phyloP scores from a whole-genome alignment of 106 monocot genomes.

The Platanthera guangdongensis region DNA sequence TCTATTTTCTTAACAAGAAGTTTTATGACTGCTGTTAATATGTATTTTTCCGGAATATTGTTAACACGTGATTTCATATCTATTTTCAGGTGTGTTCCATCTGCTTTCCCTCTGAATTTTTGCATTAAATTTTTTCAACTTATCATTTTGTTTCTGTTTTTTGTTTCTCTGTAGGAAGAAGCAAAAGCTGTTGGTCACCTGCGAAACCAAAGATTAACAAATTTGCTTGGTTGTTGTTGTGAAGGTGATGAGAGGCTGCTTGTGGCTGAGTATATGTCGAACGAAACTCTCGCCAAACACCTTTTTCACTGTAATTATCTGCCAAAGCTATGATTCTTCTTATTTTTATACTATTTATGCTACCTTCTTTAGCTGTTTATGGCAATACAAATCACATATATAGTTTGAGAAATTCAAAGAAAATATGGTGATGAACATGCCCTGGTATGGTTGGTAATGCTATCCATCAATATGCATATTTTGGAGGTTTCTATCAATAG shows the following conservation, averaged over 20 bases:
- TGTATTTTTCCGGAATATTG: neutral
- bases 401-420: neutral
- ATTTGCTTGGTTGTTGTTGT: constrained; percentile 88
- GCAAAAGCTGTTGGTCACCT: constrained; percentile 83
- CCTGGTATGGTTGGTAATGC: neutral
- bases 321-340: neutral
- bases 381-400: neutral
- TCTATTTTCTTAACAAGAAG: neutral
- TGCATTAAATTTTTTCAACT: neutral
- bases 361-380: neutral
- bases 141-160: neutral
- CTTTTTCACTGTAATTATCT: constrained; percentile 89
- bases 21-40: neutral
- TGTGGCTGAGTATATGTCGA: constrained; percentile 95
- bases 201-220: constrained; percentile 62
- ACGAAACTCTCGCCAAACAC: constrained; percentile 94
- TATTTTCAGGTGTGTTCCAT: neutral
- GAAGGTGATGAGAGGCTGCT: constrained; percentile 96
- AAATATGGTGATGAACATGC: neutral
- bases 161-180: constrained; percentile 65
- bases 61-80: neutral
- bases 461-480: neutral
- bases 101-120: neutral
- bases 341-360: neutral
- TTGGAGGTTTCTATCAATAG: neutral